phyloP scores from a whole-genome alignment of 1,284 basidiomycete species.

The Ustilago esculenta region DNA sequence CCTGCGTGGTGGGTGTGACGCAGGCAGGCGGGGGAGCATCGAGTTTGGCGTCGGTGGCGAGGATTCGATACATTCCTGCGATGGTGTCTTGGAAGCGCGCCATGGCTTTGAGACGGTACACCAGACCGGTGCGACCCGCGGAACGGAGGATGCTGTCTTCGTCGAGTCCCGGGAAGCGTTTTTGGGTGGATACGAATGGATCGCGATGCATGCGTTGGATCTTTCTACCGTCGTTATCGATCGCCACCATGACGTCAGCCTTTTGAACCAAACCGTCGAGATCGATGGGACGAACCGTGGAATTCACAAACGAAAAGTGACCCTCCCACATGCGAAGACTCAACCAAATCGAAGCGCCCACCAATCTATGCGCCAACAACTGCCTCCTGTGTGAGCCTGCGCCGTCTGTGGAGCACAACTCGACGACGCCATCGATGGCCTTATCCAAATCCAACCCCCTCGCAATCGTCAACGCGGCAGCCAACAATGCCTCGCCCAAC shows the following conservation, averaged over 20 bases:
- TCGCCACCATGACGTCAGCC: conserved; percentile 29
- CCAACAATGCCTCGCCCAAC: conserved; percentile 36
- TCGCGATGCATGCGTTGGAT: conserved; percentile 39
- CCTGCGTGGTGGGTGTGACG: conserved; percentile 16
- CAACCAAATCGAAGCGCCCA: conserved; percentile 42
- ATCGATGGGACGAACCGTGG: conserved; percentile 38
- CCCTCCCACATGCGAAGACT: conserved; percentile 49
- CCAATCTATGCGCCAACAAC: conserved; percentile 21
- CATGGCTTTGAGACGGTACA: conserved; percentile 35
- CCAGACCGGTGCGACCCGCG: conserved; percentile 44
- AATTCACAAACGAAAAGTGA: conserved; percentile 43
- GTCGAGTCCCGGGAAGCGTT: conserved; percentile 44
- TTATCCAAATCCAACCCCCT: conserved; percentile 45
- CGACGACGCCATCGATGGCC: conserved; percentile 30
- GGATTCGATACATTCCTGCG: conserved; percentile 40
- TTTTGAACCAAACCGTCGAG: conserved; percentile 18
- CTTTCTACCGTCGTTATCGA: conserved; percentile 33
- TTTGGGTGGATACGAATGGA: conserved; percentile 37
- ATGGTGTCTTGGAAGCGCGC: conserved; percentile 41
- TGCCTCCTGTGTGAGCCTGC: no score
- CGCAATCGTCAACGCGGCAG: conserved; percentile 42
- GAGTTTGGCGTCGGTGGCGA: conserved; percentile 17
- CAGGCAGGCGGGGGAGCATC: neutral
- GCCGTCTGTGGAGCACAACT: no score
- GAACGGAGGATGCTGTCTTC: conserved; percentile 44